Conservation (phyloP, 2,329 filamentous ascomycete species). For the Graphiopsis chlorocephala region DNA sequence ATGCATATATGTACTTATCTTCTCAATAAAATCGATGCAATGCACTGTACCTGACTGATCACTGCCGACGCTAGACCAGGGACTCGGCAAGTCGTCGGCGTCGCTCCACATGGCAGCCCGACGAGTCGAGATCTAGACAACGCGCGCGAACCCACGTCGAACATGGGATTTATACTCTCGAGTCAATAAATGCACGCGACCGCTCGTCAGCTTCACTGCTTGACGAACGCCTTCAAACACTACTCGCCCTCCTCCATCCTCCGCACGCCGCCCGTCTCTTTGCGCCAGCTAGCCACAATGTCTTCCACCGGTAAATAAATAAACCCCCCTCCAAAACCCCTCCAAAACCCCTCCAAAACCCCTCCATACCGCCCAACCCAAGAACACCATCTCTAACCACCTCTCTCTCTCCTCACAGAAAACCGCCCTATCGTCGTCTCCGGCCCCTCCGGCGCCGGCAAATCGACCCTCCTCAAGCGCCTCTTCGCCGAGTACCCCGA, state of each 20-base stretch:
- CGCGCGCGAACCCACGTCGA: neutral
- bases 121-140: neutral
- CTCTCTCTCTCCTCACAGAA: slow-evolving; percentile 5
- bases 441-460: slow-evolving; percentile 76
- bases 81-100: neutral
- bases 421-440: slow-evolving; percentile 68
- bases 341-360: slow-evolving; percentile 4
- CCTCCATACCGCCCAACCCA: neutral
- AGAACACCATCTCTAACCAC: slow-evolving; percentile 12
- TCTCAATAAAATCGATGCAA: no score
- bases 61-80: neutral
- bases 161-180: neutral
- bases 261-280: neutral
- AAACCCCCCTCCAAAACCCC: neutral
- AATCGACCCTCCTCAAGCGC: slow-evolving; percentile 73
- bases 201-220: slow-evolving; percentile 23
- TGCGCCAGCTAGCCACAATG: slow-evolving; percentile 19
- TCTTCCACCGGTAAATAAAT: slow-evolving; percentile 19
- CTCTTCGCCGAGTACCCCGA: slow-evolving; percentile 66
- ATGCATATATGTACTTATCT: neutral
- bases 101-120: slow-evolving; percentile 1
- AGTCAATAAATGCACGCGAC: slow-evolving; percentile 11
- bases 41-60: neutral
- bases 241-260: neutral
- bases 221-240: slow-evolving; percentile 17